Evolutionary conservation across 257 asterid species (phyloP), one percentile per base, ranked within the genome.

Genomic region (Solanum dulcamara): DNA sequence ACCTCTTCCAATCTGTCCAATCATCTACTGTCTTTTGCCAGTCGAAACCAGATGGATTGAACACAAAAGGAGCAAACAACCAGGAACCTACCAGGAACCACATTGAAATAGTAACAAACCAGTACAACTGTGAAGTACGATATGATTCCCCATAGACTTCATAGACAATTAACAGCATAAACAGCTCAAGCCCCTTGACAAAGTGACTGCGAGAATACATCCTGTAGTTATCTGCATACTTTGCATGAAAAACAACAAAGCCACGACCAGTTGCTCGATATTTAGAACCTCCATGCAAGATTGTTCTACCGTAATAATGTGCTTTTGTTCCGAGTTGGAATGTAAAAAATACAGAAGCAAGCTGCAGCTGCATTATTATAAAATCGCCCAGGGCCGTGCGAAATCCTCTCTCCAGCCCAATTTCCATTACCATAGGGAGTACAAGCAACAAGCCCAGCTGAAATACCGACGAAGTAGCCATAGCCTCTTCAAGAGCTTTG

Each of bases 21-120:
- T 95, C 99, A 83, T 97, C 99, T 57, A 97, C 99, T 0, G 99
- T 97, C 83, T 95, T 97, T 83, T 95, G 99, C 99, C 99, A 97
- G 89, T 97, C 98, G 40, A 95, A 97, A 60, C 99, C 99, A 22
- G 99, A 93, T 57, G 99, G 99, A 80, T 97, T 97, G 93, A 97
- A 97, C 70, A 94, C 93, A 75, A 97, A 97, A 12, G 99, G 99
- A 89, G 99, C 99, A 89, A 95, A 97, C 85, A 97, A 75, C 99
- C 99, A 97, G 59, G 99, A 95, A 24, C 92, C 94, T 3, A 94
- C 98, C 6, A 97, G 93, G 91, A 95, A 97, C 98, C 99, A 95
- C 99, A 97, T 94, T 14, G 99, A 97, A 74, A 93, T 84, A 22
- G 99, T 93, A 64, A 97, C 84, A 89, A 97, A 97, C 86, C 89